Percentiles rank a stretch among this genome's conserved stretches.
phyloP scores from a whole-genome alignment of 805 yeast genomes.

The Yamadazyma phyllophila region DNA sequence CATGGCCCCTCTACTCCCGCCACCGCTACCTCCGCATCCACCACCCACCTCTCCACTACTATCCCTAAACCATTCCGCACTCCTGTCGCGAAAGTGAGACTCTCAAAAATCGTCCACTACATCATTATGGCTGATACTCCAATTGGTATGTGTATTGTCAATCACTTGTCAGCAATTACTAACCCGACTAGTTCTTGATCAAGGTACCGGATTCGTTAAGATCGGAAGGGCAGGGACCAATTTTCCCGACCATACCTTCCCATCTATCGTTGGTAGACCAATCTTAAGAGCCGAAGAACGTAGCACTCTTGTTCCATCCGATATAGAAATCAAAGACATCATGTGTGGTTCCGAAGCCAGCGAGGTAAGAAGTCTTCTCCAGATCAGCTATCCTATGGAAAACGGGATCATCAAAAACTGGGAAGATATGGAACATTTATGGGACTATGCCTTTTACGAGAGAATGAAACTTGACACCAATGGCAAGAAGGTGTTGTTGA shows the following conservation, averaged over 20 bases:
- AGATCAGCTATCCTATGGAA: conserved; percentile 97
- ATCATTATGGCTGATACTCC: conserved; percentile 10
- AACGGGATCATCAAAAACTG: conserved; percentile 96
- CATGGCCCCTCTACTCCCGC: neutral
- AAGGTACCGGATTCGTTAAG: conserved; percentile 98
- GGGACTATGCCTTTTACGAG: conserved; percentile 97
- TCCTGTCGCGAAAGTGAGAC: too few species aligned
- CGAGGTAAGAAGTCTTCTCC: conserved; percentile 83
- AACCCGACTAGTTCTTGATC: conserved; percentile 74
- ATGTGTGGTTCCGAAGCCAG: conserved; percentile 98
- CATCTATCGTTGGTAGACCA: conserved; percentile 96
- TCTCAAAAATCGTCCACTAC: neutral
- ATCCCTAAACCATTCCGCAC: too few species aligned
- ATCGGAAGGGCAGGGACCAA: conserved; percentile 96
- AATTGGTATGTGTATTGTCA: conserved; percentile 6
- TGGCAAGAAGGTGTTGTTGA: conserved; percentile 79
- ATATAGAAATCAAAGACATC: conserved; percentile 82
- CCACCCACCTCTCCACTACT: too few species aligned
- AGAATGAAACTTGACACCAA: conserved; percentile 73
- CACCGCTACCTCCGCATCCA: too few species aligned
- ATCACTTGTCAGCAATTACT: conserved; percentile 8
- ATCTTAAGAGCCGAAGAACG: conserved; percentile 96
- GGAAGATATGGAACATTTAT: conserved; percentile 98
- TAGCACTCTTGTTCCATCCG: conserved; percentile 49
- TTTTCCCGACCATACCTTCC: conserved; percentile 96